A percentile compares a stretch with the other conserved stretches of the same genome.
Conservation (phyloP, 2,329 filamentous ascomycete species). For the Byssoonygena ceratinophila region DNA sequence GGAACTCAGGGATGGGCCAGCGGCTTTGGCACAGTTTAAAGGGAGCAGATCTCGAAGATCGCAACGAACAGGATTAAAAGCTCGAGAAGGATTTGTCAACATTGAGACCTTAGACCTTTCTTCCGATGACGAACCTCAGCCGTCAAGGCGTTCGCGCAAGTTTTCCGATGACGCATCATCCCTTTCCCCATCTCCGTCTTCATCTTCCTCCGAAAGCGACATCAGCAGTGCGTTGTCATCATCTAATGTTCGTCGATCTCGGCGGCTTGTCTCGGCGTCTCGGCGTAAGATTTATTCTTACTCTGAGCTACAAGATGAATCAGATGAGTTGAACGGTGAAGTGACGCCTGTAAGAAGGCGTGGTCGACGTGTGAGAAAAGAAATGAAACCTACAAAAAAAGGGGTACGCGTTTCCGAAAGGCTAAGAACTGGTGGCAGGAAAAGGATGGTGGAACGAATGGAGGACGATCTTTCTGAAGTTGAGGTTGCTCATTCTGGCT, state of each 20-base stretch:
- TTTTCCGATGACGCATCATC: neutral
- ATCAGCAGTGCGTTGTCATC: neutral
- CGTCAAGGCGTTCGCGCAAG: neutral
- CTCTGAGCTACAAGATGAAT: conserved; percentile 1
- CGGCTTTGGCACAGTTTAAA: conserved; percentile 9
- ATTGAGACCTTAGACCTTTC: conserved; percentile 16
- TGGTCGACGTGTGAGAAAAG: neutral
- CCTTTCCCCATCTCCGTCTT: neutral
- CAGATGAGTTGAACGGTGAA: conserved; percentile 1
- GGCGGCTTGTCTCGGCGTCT: neutral
- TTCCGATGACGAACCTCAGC: conserved; percentile 14
- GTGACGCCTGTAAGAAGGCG: neutral
- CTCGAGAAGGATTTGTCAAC: conserved; percentile 14
- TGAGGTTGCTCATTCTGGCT: conserved; percentile 8
- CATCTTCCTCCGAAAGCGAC: conserved; percentile 1
- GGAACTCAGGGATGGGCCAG: conserved; percentile 4
- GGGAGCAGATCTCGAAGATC: neutral
- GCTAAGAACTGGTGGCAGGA: conserved; percentile 16
- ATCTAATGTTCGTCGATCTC: conserved; percentile 8
- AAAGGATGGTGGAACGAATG: conserved; percentile 38
- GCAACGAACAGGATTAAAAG: neutral
- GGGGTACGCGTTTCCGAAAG: conserved; percentile 14
- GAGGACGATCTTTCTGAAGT: conserved; percentile 40
- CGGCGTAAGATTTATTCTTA: neutral
- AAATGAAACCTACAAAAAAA: neutral